phyloP scores from a whole-genome alignment of 805 yeast genomes.

The Ogataea pilisensis region DNA sequence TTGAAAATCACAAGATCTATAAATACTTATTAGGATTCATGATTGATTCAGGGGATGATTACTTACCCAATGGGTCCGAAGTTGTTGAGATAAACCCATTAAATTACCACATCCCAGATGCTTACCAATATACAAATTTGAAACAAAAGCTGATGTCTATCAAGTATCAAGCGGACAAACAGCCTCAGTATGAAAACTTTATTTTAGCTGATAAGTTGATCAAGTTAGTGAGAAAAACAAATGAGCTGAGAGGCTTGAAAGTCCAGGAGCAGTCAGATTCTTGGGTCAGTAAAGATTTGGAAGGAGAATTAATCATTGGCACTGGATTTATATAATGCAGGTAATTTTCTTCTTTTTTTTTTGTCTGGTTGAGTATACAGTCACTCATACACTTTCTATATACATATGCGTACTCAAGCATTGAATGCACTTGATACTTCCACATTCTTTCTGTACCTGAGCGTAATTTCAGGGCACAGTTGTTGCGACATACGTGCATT shows the following conservation, averaged over 20 bases:
- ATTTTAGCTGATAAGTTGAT: constrained; percentile 16
- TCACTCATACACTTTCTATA: too few relatives aligned
- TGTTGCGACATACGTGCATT: too few relatives aligned
- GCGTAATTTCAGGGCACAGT: too few relatives aligned
- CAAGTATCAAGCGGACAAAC: constrained; percentile 8
- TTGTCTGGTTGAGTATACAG: too few relatives aligned
- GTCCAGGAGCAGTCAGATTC: neutral
- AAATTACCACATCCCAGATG: constrained; percentile 8
- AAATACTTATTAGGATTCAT: constrained; percentile 33
- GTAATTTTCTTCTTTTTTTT: too few relatives aligned
- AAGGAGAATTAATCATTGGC: too few relatives aligned
- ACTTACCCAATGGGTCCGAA: constrained; percentile 18
- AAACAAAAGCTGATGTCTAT: constrained; percentile 19
- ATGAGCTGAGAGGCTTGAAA: neutral
- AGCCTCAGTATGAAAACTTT: constrained; percentile 11
- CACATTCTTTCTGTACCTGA: too few relatives aligned
- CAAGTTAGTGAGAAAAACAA: constrained; percentile 7
- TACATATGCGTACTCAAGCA: too few relatives aligned
- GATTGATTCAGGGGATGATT: constrained; percentile 39
- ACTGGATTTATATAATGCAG: too few relatives aligned
- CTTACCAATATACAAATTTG: constrained; percentile 21
- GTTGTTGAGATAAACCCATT: constrained; percentile 15
- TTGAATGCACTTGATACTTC: too few relatives aligned
- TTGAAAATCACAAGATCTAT: constrained; percentile 17
- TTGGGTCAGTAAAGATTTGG: too few relatives aligned